These are phyloP conservation scores for Persicaria maculosa DNA, from an alignment of 148 eudicot species.

Conservation along the genomic window DNA sequence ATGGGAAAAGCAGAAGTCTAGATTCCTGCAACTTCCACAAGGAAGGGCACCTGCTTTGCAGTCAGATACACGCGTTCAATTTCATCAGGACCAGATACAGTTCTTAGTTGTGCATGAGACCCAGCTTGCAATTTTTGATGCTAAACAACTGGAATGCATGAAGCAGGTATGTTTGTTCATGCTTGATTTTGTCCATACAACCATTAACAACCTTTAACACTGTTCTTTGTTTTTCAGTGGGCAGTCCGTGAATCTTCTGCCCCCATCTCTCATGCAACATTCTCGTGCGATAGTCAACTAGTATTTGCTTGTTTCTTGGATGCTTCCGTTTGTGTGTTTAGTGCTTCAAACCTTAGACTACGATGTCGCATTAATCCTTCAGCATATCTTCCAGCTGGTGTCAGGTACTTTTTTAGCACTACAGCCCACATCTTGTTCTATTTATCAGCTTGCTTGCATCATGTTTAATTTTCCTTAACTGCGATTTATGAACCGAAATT, in stretches of 20 bases:
- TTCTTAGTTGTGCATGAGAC: constrained; percentile 91
- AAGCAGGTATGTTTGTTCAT: constrained; percentile 47
- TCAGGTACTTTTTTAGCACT: constrained; percentile 35
- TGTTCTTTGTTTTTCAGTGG: constrained; percentile 46
- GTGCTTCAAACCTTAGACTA: constrained; percentile 59
- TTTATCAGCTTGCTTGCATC: not conserved
- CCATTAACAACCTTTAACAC: not conserved
- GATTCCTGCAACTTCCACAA: constrained; percentile 56
- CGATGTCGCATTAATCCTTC: constrained; percentile 76
- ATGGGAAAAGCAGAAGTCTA: constrained; percentile 76
- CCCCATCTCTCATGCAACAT: constrained; percentile 78
- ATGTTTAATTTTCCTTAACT: not conserved
- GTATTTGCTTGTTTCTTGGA: constrained; percentile 80
- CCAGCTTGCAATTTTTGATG: constrained; percentile 80
- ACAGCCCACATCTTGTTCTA: not conserved
- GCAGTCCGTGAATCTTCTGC: constrained; percentile 61
- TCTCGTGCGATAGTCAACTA: constrained; percentile 84
- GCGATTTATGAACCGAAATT: too few relatives aligned
- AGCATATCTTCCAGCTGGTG: constrained; percentile 56
- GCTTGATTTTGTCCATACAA: not conserved
- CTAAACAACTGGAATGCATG: constrained; percentile 65
- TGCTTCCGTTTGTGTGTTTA: constrained; percentile 70
- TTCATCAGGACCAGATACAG: constrained; percentile 77
- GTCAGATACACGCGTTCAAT: constrained; percentile 83
- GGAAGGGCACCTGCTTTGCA: constrained; percentile 54